Evolutionary conservation across 106 monocot species (phyloP).

Genomic region (Platanthera zijinensis): DNA sequence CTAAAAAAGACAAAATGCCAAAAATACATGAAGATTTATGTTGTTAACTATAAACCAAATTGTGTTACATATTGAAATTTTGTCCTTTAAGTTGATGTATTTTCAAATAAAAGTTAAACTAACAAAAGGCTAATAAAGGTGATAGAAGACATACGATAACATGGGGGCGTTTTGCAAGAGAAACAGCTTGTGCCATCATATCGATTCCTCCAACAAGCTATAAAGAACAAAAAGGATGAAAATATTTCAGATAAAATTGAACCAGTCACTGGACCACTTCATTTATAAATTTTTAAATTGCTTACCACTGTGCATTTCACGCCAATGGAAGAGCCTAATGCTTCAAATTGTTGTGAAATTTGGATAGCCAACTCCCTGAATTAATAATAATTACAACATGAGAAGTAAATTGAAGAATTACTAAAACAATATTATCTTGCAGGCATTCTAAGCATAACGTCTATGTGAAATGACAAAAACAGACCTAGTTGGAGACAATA

Average conservation of each 20-base stretch:
- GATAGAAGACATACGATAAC: conserved; percentile 46
- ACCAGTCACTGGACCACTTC: too few relatives aligned
- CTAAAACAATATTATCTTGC: too few relatives aligned
- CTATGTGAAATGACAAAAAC: background rate
- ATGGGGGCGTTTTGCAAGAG: conserved; percentile 88
- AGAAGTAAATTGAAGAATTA: background rate
- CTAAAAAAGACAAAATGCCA: background rate
- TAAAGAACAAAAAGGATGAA: conserved; percentile 6
- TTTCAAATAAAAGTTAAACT: background rate
- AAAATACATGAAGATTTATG: background rate
- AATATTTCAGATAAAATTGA: too few relatives aligned
- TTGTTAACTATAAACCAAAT: background rate
- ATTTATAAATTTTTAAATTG: background rate
- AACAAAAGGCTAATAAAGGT: background rate
- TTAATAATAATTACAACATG: background rate
- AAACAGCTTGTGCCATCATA: conserved; percentile 60
- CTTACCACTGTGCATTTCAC: conserved; percentile 73
- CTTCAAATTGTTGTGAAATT: conserved; percentile 85
- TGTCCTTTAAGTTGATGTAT: background rate
- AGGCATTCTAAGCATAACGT: too few relatives aligned
- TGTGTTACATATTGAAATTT: background rate
- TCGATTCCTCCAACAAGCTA: conserved; percentile 91
- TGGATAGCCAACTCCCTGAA: conserved; percentile 89
- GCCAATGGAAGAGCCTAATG: conserved; percentile 73
- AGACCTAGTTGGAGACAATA: conserved; percentile 88